A percentile compares a stretch with the other conserved stretches of the same genome.
phyloP scores from a whole-genome alignment of 108 stramenopile species.

The Stephanodiscus minutulus region DNA sequence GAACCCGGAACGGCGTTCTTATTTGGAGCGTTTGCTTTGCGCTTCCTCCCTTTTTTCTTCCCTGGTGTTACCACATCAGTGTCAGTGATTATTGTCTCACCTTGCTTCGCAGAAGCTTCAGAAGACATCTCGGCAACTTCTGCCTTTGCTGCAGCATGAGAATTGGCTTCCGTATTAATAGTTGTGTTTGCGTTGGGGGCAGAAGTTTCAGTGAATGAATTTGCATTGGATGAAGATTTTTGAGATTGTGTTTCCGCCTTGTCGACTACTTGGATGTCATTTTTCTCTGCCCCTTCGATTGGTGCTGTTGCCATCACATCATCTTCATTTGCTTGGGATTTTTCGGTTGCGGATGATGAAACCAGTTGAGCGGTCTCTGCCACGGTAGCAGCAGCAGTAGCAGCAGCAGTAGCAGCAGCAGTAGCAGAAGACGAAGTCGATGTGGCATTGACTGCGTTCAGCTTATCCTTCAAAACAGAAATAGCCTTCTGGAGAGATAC shows the following conservation, averaged over 20 bases:
- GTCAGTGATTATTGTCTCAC: not conserved
- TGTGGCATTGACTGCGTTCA: constrained; percentile 7
- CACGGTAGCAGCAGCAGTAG: too few relatives aligned
- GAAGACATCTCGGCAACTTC: not conserved
- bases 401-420: not conserved
- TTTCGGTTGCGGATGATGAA: constrained; percentile 1
- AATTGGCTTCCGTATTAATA: constrained; percentile 1
- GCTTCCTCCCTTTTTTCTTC: constrained; percentile 36
- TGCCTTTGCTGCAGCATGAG: constrained; percentile 14
- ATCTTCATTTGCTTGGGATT: constrained; percentile 4
- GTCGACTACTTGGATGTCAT: constrained; percentile 1
- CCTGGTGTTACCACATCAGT: not conserved
- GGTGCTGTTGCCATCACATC: not conserved
- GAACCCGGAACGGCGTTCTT: constrained; percentile 20
- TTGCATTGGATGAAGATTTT: not conserved
- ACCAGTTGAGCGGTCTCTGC: not conserved
- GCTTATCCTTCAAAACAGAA: constrained; percentile 30
- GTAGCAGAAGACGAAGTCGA: not conserved
- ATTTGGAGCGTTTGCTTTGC: constrained; percentile 38
- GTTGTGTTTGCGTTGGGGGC: constrained; percentile 4
- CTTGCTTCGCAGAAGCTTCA: not conserved
- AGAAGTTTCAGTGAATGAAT: not conserved
- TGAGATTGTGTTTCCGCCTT: not conserved
- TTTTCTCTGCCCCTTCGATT: not conserved
- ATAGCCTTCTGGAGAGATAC: constrained; percentile 38